Evolutionary conservation across 768 basidiomycete genomes (phyloP).

Genomic region (Mycena vitilis): DNA sequence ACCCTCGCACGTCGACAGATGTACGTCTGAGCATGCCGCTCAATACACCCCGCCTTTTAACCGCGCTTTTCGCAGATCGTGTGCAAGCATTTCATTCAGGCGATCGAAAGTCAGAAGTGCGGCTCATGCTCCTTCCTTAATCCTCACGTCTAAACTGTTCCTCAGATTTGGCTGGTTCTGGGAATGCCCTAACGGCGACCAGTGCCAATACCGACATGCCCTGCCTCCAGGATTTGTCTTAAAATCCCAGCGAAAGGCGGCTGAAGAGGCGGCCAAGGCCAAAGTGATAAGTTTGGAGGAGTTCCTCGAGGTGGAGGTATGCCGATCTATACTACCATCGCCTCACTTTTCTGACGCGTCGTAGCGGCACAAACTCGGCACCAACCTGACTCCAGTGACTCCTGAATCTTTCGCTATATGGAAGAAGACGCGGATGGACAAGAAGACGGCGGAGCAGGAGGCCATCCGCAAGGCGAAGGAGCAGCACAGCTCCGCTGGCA

Average conservation of each 20-base stretch:
- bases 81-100: conserved; percentile 97
- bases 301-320: conserved; percentile 96
- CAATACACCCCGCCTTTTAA: neutral
- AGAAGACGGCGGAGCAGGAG: conserved; percentile 92
- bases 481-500: conserved; percentile 84
- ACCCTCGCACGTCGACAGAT: conserved; percentile 92
- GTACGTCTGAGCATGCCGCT: conserved; percentile 53
- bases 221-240: conserved; percentile 88
- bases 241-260: conserved; percentile 91
- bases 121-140: conserved; percentile 30
- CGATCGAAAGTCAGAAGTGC: conserved; percentile 91
- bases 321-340: conserved; percentile 34
- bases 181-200: conserved; percentile 92
- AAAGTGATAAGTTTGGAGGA: conserved; percentile 94
- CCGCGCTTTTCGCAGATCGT: conserved; percentile 74
- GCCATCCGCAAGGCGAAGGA: conserved; percentile 86
- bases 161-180: conserved; percentile 93
- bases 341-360: conserved; percentile 11
- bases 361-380: conserved; percentile 93
- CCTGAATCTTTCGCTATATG: conserved; percentile 91
- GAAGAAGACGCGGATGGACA: conserved; percentile 96
- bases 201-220: conserved; percentile 84
- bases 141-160: neutral
- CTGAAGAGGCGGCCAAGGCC: conserved; percentile 89
- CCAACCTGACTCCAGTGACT: conserved; percentile 93